Conservation (phyloP, 2,329 filamentous ascomycete species). For the Periconia sp. region DNA sequence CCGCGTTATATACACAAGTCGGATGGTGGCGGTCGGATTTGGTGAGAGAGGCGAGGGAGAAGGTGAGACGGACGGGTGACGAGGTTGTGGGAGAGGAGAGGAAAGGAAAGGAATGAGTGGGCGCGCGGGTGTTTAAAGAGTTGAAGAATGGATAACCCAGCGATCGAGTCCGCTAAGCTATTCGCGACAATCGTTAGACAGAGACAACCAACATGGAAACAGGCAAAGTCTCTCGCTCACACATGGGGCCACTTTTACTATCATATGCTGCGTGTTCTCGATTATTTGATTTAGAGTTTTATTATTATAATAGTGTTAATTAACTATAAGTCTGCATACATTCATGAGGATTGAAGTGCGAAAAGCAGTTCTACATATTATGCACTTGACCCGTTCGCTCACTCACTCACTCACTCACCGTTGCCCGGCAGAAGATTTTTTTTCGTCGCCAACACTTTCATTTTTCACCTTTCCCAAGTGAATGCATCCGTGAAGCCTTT, state of each 20-base stretch:
- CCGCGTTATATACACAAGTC: conserved; percentile 12
- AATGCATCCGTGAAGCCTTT: neutral
- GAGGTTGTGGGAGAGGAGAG: conserved; percentile 11
- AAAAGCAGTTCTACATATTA: no score
- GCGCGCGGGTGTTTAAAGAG: neutral
- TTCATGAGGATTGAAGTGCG: no score
- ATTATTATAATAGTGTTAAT: no score
- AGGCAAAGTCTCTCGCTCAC: neutral
- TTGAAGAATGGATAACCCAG: conserved; percentile 12
- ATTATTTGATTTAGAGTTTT: no score
- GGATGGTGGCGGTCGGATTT: conserved; percentile 19
- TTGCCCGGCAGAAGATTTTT: neutral
- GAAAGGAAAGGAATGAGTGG: conserved; percentile 35
- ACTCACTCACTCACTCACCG: neutral
- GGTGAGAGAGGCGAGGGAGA: conserved; percentile 5
- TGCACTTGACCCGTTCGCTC: neutral
- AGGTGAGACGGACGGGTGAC: neutral
- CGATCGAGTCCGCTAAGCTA: conserved; percentile 23
- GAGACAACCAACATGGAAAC: neutral
- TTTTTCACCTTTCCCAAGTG: neutral
- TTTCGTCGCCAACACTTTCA: neutral
- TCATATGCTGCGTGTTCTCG: no score
- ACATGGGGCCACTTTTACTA: no score
- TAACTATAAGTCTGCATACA: no score
- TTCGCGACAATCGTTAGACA: conserved; percentile 17